Conservation (phyloP, 768 basidiomycete species). For the Jaapia argillacea region DNA sequence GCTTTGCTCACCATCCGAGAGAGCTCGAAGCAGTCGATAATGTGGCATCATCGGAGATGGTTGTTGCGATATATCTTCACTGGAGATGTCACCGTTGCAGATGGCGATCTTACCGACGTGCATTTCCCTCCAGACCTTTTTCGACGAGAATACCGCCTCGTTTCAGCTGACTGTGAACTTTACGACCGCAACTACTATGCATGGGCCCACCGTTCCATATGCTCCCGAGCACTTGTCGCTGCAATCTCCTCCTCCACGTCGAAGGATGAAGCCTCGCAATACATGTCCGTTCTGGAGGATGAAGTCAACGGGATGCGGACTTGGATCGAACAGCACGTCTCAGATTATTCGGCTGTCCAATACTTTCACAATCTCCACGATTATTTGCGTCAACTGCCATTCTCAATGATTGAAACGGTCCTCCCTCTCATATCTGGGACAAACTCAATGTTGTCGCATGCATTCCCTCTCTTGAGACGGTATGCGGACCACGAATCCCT, state of each 20-base stretch:
- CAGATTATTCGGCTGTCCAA: conserved; percentile 58
- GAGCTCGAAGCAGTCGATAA: conserved; percentile 51
- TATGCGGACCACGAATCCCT: conserved; percentile 54
- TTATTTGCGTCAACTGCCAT: conserved; percentile 11
- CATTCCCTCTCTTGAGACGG: conserved; percentile 32
- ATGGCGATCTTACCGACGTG: conserved; percentile 8
- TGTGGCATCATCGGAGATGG: conserved; percentile 71
- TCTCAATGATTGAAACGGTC: too few species aligned
- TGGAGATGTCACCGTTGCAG: conserved; percentile 2
- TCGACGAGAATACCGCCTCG: conserved; percentile 36
- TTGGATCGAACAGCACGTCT: conserved; percentile 59
- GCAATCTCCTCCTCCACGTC: conserved; percentile 9
- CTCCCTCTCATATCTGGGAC: too few species aligned
- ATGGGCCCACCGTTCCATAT: conserved; percentile 52
- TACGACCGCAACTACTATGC: conserved; percentile 72
- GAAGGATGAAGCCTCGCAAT: conserved; percentile 10
- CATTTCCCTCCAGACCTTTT: conserved; percentile 25
- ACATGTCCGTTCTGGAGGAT: conserved; percentile 23
- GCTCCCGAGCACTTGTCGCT: conserved; percentile 25
- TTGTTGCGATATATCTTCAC: conserved; percentile 28
- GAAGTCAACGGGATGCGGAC: conserved; percentile 27
- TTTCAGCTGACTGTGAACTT: conserved; percentile 40
- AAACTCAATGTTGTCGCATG: too few species aligned
- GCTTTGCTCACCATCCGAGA: conserved; percentile 42
- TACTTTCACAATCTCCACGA: conserved; percentile 34